Conservation (phyloP, 768 basidiomycete genomes). For the Boletus tylopilopsis region DNA sequence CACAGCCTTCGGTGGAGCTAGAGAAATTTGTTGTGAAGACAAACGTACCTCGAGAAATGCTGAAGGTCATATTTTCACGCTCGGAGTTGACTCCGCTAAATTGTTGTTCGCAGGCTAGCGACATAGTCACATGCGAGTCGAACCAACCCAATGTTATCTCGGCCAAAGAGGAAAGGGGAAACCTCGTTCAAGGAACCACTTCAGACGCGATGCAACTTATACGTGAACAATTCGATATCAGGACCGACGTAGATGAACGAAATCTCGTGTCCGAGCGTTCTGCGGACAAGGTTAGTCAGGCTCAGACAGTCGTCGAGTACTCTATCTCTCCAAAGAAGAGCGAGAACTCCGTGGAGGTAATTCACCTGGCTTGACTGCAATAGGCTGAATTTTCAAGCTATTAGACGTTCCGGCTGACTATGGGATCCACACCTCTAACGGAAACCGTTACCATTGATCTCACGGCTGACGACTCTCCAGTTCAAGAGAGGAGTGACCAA, state of each 20-base stretch:
- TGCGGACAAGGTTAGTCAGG: background rate
- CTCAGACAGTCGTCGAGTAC: background rate
- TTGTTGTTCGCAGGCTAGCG: slow-evolving; percentile 4
- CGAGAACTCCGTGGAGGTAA: slow-evolving; percentile 10
- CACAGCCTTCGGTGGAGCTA: background rate
- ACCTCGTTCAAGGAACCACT: slow-evolving; percentile 3
- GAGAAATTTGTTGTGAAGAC: background rate
- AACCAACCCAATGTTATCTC: slow-evolving; percentile 12
- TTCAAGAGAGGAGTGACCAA: background rate
- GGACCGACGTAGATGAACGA: slow-evolving; percentile 1
- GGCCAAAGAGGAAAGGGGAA: slow-evolving; percentile 32
- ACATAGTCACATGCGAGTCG: background rate
- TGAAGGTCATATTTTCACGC: slow-evolving; percentile 14
- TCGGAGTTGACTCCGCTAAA: background rate
- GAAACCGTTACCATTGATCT: slow-evolving; percentile 42
- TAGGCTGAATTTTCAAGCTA: slow-evolving; percentile 1
- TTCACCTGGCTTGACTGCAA: background rate
- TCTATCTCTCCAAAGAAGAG: slow-evolving; percentile 2
- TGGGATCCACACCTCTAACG: slow-evolving; percentile 15
- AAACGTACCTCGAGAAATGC: background rate
- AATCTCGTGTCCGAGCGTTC: background rate
- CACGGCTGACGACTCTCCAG: slow-evolving; percentile 33
- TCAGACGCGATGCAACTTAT: background rate
- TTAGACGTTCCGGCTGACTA: background rate
- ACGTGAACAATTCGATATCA: background rate